Conservation (phyloP, 805 yeast species). For the Myxozyma neotropica region DNA sequence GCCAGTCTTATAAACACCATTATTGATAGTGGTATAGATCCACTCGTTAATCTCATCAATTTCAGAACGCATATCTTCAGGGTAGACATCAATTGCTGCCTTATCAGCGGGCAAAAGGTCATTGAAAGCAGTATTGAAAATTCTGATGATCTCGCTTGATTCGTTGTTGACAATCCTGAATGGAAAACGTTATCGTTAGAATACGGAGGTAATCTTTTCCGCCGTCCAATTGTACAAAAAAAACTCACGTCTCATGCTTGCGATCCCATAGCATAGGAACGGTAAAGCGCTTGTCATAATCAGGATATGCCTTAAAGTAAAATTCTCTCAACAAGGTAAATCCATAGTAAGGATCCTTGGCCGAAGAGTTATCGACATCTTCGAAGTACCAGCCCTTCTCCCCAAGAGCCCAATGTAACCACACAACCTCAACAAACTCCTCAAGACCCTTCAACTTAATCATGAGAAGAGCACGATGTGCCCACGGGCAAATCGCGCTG, state of each 20-base stretch:
- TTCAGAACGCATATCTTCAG: slow-evolving; percentile 53
- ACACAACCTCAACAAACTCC: slow-evolving; percentile 54
- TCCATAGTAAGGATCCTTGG: slow-evolving; percentile 60
- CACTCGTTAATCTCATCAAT: slow-evolving; percentile 80
- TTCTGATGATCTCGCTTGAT: slow-evolving; percentile 79
- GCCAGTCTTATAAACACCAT: slow-evolving; percentile 91
- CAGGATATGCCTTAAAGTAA: slow-evolving; percentile 73
- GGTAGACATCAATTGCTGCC: slow-evolving; percentile 63
- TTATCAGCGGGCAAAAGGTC: slow-evolving; percentile 45
- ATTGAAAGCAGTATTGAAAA: slow-evolving; percentile 73
- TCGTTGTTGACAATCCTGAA: slow-evolving; percentile 81
- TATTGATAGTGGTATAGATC: slow-evolving; percentile 83
- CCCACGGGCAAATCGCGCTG: slow-evolving; percentile 96
- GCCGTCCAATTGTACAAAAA: no score
- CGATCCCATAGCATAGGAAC: slow-evolving; percentile 95
- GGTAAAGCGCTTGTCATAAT: slow-evolving; percentile 79
- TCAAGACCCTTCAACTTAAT: slow-evolving; percentile 73
- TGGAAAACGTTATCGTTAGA: background rate
- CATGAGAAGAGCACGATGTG: slow-evolving; percentile 78
- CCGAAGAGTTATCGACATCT: slow-evolving; percentile 47
- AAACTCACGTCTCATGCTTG: slow-evolving; percentile 58
- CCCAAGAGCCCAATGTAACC: slow-evolving; percentile 88
- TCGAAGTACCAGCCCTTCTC: slow-evolving; percentile 78
- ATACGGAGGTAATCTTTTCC: no score
- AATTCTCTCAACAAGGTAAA: slow-evolving; percentile 64